Evolutionary conservation across 345 rosid genomes (phyloP).

Genomic region (Bruguiera sexangula): DNA sequence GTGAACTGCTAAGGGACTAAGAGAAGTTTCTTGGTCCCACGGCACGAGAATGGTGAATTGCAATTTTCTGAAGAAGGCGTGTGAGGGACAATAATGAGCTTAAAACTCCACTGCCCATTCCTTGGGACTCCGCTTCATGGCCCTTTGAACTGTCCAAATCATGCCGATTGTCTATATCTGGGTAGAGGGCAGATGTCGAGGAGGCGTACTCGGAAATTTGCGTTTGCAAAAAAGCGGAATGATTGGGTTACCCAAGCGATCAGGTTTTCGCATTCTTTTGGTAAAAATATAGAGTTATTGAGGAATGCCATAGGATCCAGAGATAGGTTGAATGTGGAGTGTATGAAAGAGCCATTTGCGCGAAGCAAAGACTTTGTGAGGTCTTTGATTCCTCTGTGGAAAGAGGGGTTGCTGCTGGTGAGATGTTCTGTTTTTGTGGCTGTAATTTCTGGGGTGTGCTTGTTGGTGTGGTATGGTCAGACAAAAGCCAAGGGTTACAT

Average conservation of each 20-base stretch:
- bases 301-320: slow-evolving; percentile 64
- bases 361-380: slow-evolving; percentile 58
- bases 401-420: slow-evolving; percentile 71
- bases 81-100: slow-evolving; percentile 36
- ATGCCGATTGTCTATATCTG: slow-evolving; percentile 15
- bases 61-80: neutral
- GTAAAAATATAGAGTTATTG: slow-evolving; percentile 54
- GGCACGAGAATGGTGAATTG: slow-evolving; percentile 31
- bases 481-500: slow-evolving; percentile 60
- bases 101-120: slow-evolving; percentile 50
- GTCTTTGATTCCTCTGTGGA: slow-evolving; percentile 62
- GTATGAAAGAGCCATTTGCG: slow-evolving; percentile 56
- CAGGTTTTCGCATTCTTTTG: slow-evolving; percentile 62
- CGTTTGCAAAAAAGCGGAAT: slow-evolving; percentile 42
- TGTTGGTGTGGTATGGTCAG: slow-evolving; percentile 88
- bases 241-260: slow-evolving; percentile 63
- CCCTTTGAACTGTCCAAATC: slow-evolving; percentile 26
- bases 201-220: slow-evolving; percentile 39
- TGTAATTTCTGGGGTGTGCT: slow-evolving; percentile 80
- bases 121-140: slow-evolving; percentile 42
- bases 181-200: slow-evolving; percentile 30
- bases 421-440: slow-evolving; percentile 71
- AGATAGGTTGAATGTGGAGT: slow-evolving; percentile 50
- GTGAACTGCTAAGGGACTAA: slow-evolving; percentile 46
- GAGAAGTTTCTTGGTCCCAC: slow-evolving; percentile 66